Percentiles rank a stretch among this genome's conserved stretches.
Conservation (phyloP, 306 rosid genomes). For the Quercus robur region DNA sequence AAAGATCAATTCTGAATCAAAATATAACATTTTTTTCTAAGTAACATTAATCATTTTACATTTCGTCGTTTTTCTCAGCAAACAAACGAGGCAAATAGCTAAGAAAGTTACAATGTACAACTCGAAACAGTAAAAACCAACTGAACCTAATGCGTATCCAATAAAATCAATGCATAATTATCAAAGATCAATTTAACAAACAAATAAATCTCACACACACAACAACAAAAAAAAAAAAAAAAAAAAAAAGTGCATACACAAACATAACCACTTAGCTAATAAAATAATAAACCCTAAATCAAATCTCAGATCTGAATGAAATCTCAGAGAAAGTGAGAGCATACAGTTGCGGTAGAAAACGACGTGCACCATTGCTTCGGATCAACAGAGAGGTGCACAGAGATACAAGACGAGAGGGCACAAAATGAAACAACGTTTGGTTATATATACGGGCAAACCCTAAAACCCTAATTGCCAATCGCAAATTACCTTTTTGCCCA, state of each 20-base stretch:
- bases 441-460: slow-evolving; percentile 15
- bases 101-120: background rate
- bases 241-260: background rate
- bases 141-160: background rate
- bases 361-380: slow-evolving; percentile 35
- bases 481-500: background rate
- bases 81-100: background rate
- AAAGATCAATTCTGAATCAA: background rate
- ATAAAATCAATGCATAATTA: background rate
- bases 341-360: slow-evolving; percentile 30
- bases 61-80: background rate
- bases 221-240: background rate
- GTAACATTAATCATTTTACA: too few species aligned
- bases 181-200: background rate
- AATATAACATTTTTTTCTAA: too few species aligned
- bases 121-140: background rate
- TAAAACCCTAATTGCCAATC: background rate
- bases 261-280: background rate
- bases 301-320: background rate
- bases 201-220: background rate
- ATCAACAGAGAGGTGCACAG: background rate
- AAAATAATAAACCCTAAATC: background rate
- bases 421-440: background rate
- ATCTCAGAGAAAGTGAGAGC: background rate
- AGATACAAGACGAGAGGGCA: background rate